Conservation (phyloP, 2,329 filamentous ascomycete species). For the Pestalotiopsis sp. region DNA sequence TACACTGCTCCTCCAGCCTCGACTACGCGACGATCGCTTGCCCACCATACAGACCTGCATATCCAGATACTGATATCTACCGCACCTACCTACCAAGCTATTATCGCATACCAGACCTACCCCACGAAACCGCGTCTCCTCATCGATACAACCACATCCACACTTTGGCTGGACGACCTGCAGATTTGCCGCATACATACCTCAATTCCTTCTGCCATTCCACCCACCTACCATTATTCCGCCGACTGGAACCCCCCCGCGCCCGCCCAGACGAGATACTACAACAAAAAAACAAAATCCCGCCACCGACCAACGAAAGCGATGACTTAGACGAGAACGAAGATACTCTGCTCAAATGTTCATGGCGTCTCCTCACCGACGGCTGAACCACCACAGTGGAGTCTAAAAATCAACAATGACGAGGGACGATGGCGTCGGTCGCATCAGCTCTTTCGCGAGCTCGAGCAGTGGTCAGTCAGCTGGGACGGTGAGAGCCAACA, state of each 20-base stretch:
- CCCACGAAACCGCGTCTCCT: constrained; percentile 3
- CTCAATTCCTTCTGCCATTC: neutral
- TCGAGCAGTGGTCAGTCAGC: constrained; percentile 69
- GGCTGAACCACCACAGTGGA: constrained; percentile 6
- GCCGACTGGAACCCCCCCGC: neutral
- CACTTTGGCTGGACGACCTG: neutral
- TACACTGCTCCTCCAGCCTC: neutral
- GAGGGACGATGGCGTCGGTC: constrained; percentile 65
- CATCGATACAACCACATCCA: constrained; percentile 1
- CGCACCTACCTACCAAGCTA: neutral
- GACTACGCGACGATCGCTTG: constrained; percentile 1
- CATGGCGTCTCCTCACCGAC: constrained; percentile 15
- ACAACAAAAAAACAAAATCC: neutral
- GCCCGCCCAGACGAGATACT: neutral
- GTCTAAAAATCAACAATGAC: constrained; percentile 58
- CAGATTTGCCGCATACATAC: constrained; percentile 1
- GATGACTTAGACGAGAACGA: constrained; percentile 14
- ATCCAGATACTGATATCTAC: constrained; percentile 6
- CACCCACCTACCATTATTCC: neutral
- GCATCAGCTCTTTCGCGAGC: constrained; percentile 69
- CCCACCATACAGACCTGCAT: neutral
- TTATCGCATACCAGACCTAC: neutral
- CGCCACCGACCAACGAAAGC: constrained; percentile 12
- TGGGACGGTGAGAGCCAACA: constrained; percentile 62
- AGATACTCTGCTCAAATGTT: constrained; percentile 14